Conservation (phyloP, 2,329 filamentous ascomycete species). For the Verticillium nubilum region DNA sequence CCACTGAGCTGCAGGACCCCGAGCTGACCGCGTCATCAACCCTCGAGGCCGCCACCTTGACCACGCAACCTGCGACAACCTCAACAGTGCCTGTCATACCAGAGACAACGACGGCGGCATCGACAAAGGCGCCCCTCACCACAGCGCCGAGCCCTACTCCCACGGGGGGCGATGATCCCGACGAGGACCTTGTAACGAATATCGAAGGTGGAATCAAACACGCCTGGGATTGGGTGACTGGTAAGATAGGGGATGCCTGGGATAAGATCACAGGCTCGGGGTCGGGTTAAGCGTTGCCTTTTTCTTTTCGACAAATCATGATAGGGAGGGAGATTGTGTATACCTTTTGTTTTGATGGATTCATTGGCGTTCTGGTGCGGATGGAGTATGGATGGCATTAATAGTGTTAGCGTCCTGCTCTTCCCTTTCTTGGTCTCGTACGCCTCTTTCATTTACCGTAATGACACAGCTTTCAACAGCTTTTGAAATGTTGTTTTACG, state of each 20-base stretch:
- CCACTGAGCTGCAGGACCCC: slow-evolving; percentile 51
- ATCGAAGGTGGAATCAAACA: slow-evolving; percentile 31
- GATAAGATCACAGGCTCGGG: slow-evolving; percentile 31
- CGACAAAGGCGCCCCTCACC: slow-evolving; percentile 11
- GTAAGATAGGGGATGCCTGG: slow-evolving; percentile 41
- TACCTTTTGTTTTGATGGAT: not conserved
- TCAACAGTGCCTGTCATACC: slow-evolving; percentile 5
- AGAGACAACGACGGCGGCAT: slow-evolving; percentile 9
- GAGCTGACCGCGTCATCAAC: slow-evolving; percentile 22
- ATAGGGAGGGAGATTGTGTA: no score
- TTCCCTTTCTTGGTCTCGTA: no score
- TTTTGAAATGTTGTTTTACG: no score
- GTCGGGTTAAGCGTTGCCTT: not conserved
- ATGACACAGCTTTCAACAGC: no score
- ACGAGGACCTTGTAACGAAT: slow-evolving; percentile 20
- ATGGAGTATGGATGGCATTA: not conserved
- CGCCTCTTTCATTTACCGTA: no score
- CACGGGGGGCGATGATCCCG: slow-evolving; percentile 19
- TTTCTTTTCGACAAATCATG: no score
- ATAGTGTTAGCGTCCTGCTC: no score
- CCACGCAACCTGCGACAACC: slow-evolving; percentile 11
- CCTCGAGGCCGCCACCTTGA: slow-evolving; percentile 2
- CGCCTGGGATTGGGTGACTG: slow-evolving; percentile 47
- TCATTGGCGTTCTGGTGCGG: not conserved
- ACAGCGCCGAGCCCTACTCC: slow-evolving; percentile 4